Conservation (phyloP, 2,329 filamentous ascomycete genomes). For the Aspergillus alliaceus region DNA sequence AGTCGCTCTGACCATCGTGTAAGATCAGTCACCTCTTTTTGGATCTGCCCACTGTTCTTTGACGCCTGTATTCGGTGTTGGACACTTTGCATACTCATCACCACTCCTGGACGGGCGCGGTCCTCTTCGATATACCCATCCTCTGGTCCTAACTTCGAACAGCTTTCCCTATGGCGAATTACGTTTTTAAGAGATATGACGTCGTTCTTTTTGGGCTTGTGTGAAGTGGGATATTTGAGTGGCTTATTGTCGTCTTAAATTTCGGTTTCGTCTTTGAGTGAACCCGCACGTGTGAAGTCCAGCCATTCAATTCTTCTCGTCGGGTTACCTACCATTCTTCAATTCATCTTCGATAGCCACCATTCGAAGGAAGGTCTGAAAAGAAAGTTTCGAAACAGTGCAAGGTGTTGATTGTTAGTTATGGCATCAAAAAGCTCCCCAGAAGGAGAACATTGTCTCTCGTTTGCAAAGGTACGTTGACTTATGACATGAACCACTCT, state of each 20-base stretch:
- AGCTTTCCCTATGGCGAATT: conserved; percentile 44
- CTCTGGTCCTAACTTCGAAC: conserved; percentile 19
- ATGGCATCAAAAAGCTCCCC: conserved; percentile 36
- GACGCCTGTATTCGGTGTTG: background rate
- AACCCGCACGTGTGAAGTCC: conserved; percentile 24
- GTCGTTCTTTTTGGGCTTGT: conserved; percentile 44
- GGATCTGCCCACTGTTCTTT: background rate
- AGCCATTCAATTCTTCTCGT: conserved; percentile 20
- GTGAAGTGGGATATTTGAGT: conserved; percentile 43
- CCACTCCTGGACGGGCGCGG: background rate
- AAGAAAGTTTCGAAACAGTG: conserved; percentile 5
- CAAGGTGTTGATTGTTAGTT: conserved; percentile 14
- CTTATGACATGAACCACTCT: background rate
- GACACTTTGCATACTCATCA: background rate
- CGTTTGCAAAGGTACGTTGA: conserved; percentile 71
- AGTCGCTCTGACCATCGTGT: conserved; percentile 25
- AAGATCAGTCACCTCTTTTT: conserved; percentile 14
- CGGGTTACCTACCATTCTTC: conserved; percentile 16
- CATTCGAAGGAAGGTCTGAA: conserved; percentile 7
- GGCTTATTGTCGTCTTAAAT: conserved; percentile 36
- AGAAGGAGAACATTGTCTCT: conserved; percentile 48
- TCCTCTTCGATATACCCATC: conserved; percentile 6
- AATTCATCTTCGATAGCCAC: conserved; percentile 18
- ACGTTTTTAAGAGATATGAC: conserved; percentile 45
- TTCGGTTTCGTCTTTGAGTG: conserved; percentile 25